Percentiles rank a stretch among this genome's conserved stretches.
These are phyloP conservation scores for Tricharina praecox DNA, from an alignment of 495 filamentous ascomycete genomes.

Conservation along the genomic window DNA sequence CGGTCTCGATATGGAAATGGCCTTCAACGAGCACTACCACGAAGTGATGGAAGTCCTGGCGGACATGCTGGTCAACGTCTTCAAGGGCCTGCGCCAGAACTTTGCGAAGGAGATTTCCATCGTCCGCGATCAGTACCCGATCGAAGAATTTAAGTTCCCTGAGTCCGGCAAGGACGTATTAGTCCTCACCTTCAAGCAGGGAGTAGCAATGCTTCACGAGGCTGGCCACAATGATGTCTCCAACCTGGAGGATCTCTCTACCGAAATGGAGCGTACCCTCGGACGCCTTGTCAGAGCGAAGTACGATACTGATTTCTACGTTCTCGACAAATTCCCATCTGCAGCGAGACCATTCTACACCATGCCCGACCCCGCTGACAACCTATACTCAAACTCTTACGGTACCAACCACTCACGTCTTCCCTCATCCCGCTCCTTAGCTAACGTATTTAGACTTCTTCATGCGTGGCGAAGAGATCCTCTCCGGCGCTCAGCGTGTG, in stretches of 20 bases:
- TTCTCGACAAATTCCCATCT: conserved; percentile 82
- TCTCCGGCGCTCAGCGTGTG: conserved; percentile 81
- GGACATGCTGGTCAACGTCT: conserved; percentile 72
- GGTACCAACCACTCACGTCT: conserved; percentile 11
- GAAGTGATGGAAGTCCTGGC: conserved; percentile 73
- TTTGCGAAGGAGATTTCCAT: conserved; percentile 53
- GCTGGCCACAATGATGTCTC: conserved; percentile 58
- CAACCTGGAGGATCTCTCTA: conserved; percentile 60
- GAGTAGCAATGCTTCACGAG: conserved; percentile 60
- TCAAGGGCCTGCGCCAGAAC: conserved; percentile 53
- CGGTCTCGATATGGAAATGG: conserved; percentile 95
- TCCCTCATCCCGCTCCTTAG: not conserved
- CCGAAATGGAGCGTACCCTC: conserved; percentile 72
- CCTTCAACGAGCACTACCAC: conserved; percentile 72
- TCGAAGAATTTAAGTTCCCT: conserved; percentile 49
- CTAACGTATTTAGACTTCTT: conserved; percentile 49
- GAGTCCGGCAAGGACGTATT: conserved; percentile 69
- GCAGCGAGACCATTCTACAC: conserved; percentile 82
- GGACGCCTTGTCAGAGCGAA: conserved; percentile 70
- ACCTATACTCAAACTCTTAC: conserved; percentile 69
- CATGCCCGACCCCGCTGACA: conserved; percentile 67
- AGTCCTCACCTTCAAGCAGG: conserved; percentile 63
- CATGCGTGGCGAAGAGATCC: conserved; percentile 82
- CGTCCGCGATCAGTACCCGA: conserved; percentile 45
- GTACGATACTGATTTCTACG: conserved; percentile 79